Evolutionary conservation across 2,329 filamentous ascomycete species (phyloP), one percentile per base, ranked within the genome.

Genomic region (Apiospora koreana): DNA sequence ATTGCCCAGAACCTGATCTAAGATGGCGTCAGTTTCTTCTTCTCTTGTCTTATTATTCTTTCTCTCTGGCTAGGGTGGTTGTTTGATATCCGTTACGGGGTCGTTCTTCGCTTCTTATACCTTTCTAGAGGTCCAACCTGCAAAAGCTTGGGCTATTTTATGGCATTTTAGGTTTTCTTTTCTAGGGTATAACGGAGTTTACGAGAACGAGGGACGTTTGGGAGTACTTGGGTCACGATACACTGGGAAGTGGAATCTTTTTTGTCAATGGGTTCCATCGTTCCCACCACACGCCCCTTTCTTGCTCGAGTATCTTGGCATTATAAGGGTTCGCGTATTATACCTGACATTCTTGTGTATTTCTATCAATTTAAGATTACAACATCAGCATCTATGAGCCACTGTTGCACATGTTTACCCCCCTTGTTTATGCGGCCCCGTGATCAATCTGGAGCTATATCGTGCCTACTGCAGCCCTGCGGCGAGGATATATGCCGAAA

Each of bases 1-100:
- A 80, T 91, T 50, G 31, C 31, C 1, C 46, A 68, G 12, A 43
- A 65, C 9, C 54, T 71, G 70, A 62, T 67, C 28, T 71, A 23
- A 68, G 65, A 14, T 9, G 18, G 54, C 16, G 31, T 9, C 18
- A 21, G 0, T n/a, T n/a, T 38, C 10, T 62, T 62, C 18, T 14
- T 12, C 10, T 48, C 45, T 23, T 25, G 46, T 35, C 28, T 58
- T 54, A 31, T 7, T 58, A 58, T 21, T 35, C 7, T 21, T 62
- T 38, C 9, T 62, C 16, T 12, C 31, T 9, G 54, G 31, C 18
- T 35, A 14, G 31, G 54, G 18, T 14, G 54, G 2, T 38, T 38
- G 3, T 38, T 21, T 38, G 18, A 38, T 38, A 38, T 38, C 18
- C 16, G 14, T 14, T 62, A 7, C 12, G 31, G 28, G 28, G 16